phyloP scores from a whole-genome alignment of 192 early-diverging fungal genomes.

The Gonapodya prolifera region DNA sequence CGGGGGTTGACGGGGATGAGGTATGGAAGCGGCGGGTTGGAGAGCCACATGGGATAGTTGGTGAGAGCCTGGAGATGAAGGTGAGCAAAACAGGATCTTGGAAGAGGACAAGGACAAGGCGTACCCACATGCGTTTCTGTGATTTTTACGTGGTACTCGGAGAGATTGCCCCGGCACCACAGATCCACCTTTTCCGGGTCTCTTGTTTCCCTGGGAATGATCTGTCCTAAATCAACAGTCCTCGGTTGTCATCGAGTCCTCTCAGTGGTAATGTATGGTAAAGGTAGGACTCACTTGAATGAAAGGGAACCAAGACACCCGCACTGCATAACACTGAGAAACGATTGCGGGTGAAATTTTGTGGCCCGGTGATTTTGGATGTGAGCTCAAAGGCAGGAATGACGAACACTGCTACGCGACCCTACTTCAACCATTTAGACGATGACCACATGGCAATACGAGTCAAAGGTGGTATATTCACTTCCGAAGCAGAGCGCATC shows the following conservation, averaged over 20 bases:
- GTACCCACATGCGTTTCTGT: constrained; percentile 4
- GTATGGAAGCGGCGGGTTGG: not conserved
- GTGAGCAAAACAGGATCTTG: no score
- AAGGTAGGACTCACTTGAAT: constrained; percentile 11
- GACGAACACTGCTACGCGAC: constrained; percentile 2
- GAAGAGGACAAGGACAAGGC: no score
- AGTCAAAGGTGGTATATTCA: not conserved
- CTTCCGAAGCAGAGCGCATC: not conserved
- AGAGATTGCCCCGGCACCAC: constrained; percentile 12
- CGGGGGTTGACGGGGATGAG: constrained; percentile 3
- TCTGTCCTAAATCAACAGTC: no score
- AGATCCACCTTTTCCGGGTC: not conserved
- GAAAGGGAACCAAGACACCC: constrained; percentile 13
- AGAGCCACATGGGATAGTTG: constrained; percentile 17
- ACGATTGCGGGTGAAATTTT: not conserved
- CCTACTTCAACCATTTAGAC: constrained; percentile 7
- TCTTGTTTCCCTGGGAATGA: not conserved
- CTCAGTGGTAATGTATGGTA: no score
- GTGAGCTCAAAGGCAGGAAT: constrained; percentile 5
- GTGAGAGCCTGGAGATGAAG: constrained; percentile 18
- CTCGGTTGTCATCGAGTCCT: no score
- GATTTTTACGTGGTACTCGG: constrained; percentile 9
- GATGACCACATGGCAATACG: not conserved
- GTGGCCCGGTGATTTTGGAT: not conserved
- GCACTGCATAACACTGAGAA: constrained; percentile 3